Base-by-base conservation (phyloP, 805 yeast species). In the Maudiozyma saulgeensis region DNA sequence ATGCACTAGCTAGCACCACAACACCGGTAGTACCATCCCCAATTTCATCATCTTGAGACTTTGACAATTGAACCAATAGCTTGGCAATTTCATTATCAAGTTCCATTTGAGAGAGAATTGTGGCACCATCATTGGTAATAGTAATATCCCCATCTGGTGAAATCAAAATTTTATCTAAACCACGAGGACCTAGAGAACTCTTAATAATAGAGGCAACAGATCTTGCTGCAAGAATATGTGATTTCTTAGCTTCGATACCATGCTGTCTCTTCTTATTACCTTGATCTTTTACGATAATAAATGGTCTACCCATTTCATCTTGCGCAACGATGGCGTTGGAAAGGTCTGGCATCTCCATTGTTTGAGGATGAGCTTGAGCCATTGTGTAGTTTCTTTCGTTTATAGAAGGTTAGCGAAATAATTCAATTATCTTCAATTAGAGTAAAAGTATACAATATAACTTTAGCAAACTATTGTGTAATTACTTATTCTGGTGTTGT, bases 1-100 rank as follows among this genome's bases (percentile, higher is more conserved):
- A 73, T 2, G 98, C 95, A 56, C 96, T 86, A 1, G 99, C 98
- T 47, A 93, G 73, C 2, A 93, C 98, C 48, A 93, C 98, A 28
- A 93, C 99, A 64, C 98, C 98, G 5, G 99, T 93, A 28, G 99
- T 93, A 63, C 99, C 99, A 67, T 91, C 99, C 49, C 99, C 99
- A 65, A 91, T 88, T 71, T 91, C 98, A 66, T 93, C 96, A 68
- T 91, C 99, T 74, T 91, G 99, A 26, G 96, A 87, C 67, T 80
- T 86, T 31, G 96, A 85, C 56, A 93, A 77, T 70, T 95, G 96
- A 18, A 93, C 99, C 62, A 93, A 73, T 53, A 93, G 75, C 69
- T 93, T 93, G 56, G 99, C 99, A 59, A 93, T 89, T 70, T 93
- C 96, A 68, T 86, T 90, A 58, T 89, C 96, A 55, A 93, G 76